phyloP scores from a whole-genome alignment of 2,329 filamentous ascomycete species.

The Alternaria novae-zelandiae region DNA sequence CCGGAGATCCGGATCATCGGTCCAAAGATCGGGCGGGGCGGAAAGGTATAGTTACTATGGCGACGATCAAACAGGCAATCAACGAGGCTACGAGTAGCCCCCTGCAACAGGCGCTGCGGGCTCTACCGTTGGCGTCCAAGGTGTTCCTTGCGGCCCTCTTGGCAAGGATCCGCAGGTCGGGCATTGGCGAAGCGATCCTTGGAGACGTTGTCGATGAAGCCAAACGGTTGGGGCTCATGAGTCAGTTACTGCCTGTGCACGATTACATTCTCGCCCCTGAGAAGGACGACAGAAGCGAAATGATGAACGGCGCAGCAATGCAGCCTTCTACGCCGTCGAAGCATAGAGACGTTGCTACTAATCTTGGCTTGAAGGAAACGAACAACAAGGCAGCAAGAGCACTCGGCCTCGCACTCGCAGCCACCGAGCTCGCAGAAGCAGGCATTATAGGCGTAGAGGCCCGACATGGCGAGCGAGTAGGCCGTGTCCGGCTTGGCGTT shows the following conservation, averaged over 20 bases:
- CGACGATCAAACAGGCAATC: constrained; percentile 92
- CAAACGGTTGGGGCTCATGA: constrained; percentile 69
- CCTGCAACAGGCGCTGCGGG: constrained; percentile 84
- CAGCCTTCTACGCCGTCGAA: constrained; percentile 24
- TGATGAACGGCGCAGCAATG: constrained; percentile 7
- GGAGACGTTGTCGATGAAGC: constrained; percentile 91
- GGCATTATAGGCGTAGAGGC: constrained; percentile 87
- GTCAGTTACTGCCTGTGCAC: constrained; percentile 65
- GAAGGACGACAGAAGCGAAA: constrained; percentile 34
- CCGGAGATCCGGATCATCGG: constrained; percentile 28
- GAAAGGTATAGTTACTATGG: constrained; percentile 77
- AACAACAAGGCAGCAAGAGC: constrained; percentile 52
- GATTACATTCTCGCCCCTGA: constrained; percentile 62
- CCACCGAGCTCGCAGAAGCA: constrained; percentile 82
- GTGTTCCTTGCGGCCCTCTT: constrained; percentile 84
- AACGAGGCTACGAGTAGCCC: constrained; percentile 93
- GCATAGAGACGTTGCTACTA: constrained; percentile 18
- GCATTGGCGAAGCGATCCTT: constrained; percentile 84
- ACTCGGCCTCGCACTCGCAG: constrained; percentile 71
- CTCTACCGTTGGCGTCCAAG: constrained; percentile 81
- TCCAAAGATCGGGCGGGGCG: constrained; percentile 36
- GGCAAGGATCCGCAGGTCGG: constrained; percentile 78
- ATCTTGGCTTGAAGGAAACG: constrained; percentile 27
- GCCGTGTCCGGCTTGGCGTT: constrained; percentile 83
- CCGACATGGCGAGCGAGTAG: constrained; percentile 78